Conservation (phyloP, 1,139 yeast species). For the Protomyces lactucae-debilis region DNA sequence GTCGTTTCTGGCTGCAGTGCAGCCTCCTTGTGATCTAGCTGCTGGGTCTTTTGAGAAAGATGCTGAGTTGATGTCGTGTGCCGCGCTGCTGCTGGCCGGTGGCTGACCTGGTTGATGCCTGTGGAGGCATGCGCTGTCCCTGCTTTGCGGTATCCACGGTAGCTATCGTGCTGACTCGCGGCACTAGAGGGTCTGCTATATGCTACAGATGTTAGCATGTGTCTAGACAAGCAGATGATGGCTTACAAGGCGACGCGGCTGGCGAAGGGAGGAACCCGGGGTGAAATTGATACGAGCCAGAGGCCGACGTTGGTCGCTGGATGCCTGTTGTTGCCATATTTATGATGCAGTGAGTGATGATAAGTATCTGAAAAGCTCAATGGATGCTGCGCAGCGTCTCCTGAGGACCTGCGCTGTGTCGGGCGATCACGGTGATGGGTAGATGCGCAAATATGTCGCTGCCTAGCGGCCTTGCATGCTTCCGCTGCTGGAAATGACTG, state of each 20-base stretch:
- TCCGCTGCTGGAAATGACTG: too few species aligned
- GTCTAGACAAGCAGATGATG: background rate
- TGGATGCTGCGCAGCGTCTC: too few species aligned
- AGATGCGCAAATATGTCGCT: too few species aligned
- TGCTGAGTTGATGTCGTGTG: slow-evolving; percentile 17
- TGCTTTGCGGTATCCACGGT: background rate
- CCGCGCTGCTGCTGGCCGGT: slow-evolving; percentile 8
- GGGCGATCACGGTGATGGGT: too few species aligned
- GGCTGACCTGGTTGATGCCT: background rate
- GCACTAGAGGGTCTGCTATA: slow-evolving; percentile 23
- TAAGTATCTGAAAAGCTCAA: too few species aligned
- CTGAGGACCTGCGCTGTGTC: too few species aligned
- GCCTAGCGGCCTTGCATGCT: too few species aligned
- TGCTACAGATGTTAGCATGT: background rate
- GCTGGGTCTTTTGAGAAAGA: background rate
- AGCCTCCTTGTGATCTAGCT: too few species aligned
- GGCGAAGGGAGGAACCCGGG: slow-evolving; percentile 9
- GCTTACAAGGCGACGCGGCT: slow-evolving; percentile 5
- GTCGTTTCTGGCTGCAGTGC: too few species aligned
- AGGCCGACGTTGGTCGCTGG: slow-evolving; percentile 16
- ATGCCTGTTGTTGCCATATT: slow-evolving; percentile 24
- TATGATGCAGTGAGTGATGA: background rate
- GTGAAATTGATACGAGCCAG: slow-evolving; percentile 4
- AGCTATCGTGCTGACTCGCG: slow-evolving; percentile 2
- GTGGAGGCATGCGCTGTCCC: background rate